Conservation (phyloP, 495 filamentous ascomycete species). For the Pyrenula massariospora region DNA sequence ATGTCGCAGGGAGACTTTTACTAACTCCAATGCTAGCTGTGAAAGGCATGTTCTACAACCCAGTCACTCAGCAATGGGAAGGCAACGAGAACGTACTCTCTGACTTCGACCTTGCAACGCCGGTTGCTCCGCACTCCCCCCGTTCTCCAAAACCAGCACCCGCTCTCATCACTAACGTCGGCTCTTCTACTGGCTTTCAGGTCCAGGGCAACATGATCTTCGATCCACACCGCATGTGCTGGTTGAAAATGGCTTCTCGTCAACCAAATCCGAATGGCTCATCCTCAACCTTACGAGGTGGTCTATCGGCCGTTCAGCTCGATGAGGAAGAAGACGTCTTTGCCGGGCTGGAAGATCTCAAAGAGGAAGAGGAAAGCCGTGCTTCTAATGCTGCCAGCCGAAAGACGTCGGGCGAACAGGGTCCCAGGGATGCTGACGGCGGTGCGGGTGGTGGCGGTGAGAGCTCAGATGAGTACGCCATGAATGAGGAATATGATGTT, state of each 20-base stretch:
- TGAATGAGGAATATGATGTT: conserved; percentile 94
- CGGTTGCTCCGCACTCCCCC: conserved; percentile 27
- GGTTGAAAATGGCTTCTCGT: conserved; percentile 58
- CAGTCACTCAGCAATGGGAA: conserved; percentile 75
- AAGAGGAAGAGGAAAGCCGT: conserved; percentile 41
- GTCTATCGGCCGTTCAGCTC: conserved; percentile 14
- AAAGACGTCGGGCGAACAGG: conserved; percentile 13
- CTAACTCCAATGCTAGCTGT: conserved; percentile 42
- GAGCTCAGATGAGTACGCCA: conserved; percentile 60
- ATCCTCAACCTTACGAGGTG: conserved; percentile 12
- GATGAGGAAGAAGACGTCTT: conserved; percentile 68
- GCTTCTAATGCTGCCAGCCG: conserved; percentile 30
- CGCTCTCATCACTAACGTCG: conserved; percentile 86
- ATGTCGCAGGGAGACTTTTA: neutral
- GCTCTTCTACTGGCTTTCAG: conserved; percentile 61
- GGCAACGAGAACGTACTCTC: conserved; percentile 80
- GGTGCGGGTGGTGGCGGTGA: conserved; percentile 29
- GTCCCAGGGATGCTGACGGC: conserved; percentile 26
- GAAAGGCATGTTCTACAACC: conserved; percentile 94
- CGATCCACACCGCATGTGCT: conserved; percentile 91
- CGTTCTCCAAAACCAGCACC: conserved; percentile 58
- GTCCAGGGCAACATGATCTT: conserved; percentile 94
- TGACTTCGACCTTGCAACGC: conserved; percentile 50
- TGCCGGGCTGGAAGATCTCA: conserved; percentile 59
- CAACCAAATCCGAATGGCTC: conserved; percentile 11